Evolutionary conservation across 805 yeast genomes (phyloP), one percentile per base, ranked within the genome.

Genomic region (Suhomyces xylopsoci): DNA sequence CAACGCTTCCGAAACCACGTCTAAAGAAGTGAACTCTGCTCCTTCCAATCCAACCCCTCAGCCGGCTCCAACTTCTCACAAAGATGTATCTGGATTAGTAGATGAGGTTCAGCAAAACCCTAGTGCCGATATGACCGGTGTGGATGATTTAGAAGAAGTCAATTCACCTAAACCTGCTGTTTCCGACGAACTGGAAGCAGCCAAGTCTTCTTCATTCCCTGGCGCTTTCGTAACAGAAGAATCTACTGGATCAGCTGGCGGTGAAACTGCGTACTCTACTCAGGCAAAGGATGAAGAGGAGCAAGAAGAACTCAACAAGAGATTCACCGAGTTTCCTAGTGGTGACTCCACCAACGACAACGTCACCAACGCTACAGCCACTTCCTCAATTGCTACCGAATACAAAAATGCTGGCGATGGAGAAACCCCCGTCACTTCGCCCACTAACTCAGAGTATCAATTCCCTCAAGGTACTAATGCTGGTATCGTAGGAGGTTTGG

Each of bases 361-460:
- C 20, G 57, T 46, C 9, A 65, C 66, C n/a, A 65, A 65, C 34
- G 59, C 71, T 10, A 73, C 77, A 20, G 65, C 71, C 2, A 58
- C 67, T 3, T 74, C 78, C 15, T 65, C 73, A n/a, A 69, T 62
- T 19, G 58, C 63, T 7, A 65, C 75, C 7, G 68, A 63, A 15
- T 64, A 60, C 52, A 61, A 61, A 47, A 62, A 60, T 25, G 60
- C 58, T 1, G 76, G 66, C 10, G 61, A 62, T 3, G 63, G 58
- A 15, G 79, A 77, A 50, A 79, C 84, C 1, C 81, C 81, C 1
- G 69, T 77, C 19, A 79, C 81, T 49, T 66, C 84, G 45, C 81
- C 81, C 17, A 66, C 72, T 45, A 73, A 71, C 43, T 78, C 83
- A 0, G 84, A 79, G 19, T 78, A 72, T 66, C 76, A 74, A 51